Evolutionary conservation across 1,284 basidiomycete species (phyloP).

Genomic region (Leccinum laetum): DNA sequence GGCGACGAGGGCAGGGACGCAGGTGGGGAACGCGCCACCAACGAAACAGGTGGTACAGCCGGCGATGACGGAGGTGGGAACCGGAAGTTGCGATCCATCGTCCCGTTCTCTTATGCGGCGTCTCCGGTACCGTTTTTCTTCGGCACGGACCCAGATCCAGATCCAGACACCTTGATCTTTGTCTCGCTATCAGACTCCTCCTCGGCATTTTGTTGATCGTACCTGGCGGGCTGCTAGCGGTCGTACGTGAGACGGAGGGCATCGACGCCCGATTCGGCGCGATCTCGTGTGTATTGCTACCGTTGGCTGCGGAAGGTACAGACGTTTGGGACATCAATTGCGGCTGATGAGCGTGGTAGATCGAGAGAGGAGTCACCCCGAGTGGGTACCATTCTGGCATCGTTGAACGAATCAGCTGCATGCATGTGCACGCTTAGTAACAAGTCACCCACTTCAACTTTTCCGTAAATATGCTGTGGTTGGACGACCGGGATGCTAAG

Average conservation of each 20-base stretch:
- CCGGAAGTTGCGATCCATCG: slow-evolving; percentile 77
- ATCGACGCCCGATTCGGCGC: slow-evolving; percentile 31
- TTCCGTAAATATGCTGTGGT: too few species aligned
- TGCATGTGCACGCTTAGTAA: not conserved
- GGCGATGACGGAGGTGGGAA: slow-evolving; percentile 51
- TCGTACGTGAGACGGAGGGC: slow-evolving; percentile 19
- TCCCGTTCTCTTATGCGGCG: slow-evolving; percentile 53
- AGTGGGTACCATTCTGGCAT: slow-evolving; percentile 82
- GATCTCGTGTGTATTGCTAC: slow-evolving; percentile 36
- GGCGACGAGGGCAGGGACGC: too few species aligned
- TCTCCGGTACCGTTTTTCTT: slow-evolving; percentile 21
- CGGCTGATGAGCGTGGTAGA: slow-evolving; percentile 49
- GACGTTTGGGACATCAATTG: slow-evolving; percentile 76
- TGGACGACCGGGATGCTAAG: slow-evolving; percentile 90
- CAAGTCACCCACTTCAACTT: too few species aligned
- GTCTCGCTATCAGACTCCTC: slow-evolving; percentile 38
- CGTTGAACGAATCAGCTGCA: not conserved
- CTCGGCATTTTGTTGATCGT: slow-evolving; percentile 35
- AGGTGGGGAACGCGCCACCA: too few species aligned
- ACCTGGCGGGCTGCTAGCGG: slow-evolving; percentile 9
- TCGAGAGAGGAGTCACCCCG: slow-evolving; percentile 60
- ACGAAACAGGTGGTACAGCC: slow-evolving; percentile 17
- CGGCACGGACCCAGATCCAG: not conserved
- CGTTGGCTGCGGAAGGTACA: slow-evolving; percentile 41
- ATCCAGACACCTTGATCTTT: slow-evolving; percentile 5